Conservation (phyloP, 768 basidiomycete genomes). For the Sarcodon sp. region DNA sequence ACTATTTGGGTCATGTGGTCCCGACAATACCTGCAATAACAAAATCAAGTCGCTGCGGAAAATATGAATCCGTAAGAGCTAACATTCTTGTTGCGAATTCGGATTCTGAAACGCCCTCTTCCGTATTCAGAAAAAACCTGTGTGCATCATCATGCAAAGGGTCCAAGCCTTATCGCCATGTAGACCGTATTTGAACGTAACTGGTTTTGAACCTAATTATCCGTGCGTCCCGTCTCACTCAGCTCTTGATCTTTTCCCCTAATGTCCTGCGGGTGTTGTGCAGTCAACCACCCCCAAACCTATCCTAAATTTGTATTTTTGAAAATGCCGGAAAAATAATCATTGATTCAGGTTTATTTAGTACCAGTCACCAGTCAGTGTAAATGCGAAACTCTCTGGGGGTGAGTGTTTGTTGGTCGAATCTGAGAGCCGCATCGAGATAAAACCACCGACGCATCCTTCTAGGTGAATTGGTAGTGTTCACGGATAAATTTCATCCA, state of each 20-base stretch:
- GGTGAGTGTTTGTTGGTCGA: conserved; percentile 12
- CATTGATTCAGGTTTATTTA: conserved; percentile 33
- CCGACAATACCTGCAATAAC: conserved; percentile 44
- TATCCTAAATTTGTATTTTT: conserved; percentile 46
- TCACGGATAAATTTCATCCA: conserved; percentile 35
- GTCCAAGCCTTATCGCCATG: neutral
- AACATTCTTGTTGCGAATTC: too few relatives aligned
- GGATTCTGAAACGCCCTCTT: too few relatives aligned
- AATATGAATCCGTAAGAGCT: conserved; percentile 36
- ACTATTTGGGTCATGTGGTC: conserved; percentile 39
- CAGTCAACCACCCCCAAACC: conserved; percentile 40
- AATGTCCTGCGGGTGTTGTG: conserved; percentile 25
- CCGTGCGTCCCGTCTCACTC: conserved; percentile 19
- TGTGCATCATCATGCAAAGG: neutral
- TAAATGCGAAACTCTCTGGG: conserved; percentile 23
- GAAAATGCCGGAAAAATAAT: conserved; percentile 28
- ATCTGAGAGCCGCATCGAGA: neutral
- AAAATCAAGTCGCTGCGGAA: conserved; percentile 42
- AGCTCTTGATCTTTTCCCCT: too few relatives aligned
- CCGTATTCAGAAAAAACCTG: neutral
- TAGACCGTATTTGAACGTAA: conserved; percentile 36
- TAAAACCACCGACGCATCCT: neutral
- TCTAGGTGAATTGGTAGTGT: conserved; percentile 30
- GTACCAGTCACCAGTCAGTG: conserved; percentile 36
- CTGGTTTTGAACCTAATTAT: conserved; percentile 37